Evolutionary conservation across 306 rosid species (phyloP).

Genomic region (Nissolia schottii): DNA sequence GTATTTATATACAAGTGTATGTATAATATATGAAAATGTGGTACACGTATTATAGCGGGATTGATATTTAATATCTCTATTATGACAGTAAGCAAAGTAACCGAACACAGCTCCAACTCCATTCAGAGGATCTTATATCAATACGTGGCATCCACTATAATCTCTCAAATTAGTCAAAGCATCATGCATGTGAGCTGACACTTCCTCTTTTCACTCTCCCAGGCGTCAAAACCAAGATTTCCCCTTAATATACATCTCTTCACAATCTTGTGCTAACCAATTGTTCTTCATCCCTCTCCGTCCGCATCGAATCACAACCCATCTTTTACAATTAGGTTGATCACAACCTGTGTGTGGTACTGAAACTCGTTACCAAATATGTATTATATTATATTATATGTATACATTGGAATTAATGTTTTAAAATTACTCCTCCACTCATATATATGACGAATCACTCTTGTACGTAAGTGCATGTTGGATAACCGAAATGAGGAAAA

Average conservation of each 20-base stretch:
- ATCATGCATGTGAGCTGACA: constrained; percentile 5
- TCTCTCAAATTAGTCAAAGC: background rate
- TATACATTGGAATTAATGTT: background rate
- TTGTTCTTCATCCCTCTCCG: background rate
- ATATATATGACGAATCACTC: background rate
- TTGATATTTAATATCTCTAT: too few relatives aligned
- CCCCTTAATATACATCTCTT: background rate
- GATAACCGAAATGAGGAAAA: too few relatives aligned
- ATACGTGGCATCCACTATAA: constrained; percentile 35
- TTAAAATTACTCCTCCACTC: background rate
- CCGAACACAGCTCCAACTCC: too few relatives aligned
- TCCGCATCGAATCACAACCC: background rate
- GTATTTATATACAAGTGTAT: too few relatives aligned
- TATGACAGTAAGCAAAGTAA: too few relatives aligned
- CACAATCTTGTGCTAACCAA: constrained; percentile 17
- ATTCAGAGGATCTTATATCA: constrained; percentile 14
- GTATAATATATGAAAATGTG: too few relatives aligned
- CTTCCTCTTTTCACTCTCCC: background rate
- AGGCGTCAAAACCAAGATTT: constrained; percentile 20
- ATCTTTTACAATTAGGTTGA: constrained; percentile 6
- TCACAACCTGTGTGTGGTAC: background rate
- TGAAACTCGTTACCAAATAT: background rate
- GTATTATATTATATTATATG: background rate
- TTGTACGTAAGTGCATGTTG: background rate
- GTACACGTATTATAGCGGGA: too few relatives aligned